Evolutionary conservation across 164 flowering plant species (phyloP).

Genomic region (Annona squamosa): DNA sequence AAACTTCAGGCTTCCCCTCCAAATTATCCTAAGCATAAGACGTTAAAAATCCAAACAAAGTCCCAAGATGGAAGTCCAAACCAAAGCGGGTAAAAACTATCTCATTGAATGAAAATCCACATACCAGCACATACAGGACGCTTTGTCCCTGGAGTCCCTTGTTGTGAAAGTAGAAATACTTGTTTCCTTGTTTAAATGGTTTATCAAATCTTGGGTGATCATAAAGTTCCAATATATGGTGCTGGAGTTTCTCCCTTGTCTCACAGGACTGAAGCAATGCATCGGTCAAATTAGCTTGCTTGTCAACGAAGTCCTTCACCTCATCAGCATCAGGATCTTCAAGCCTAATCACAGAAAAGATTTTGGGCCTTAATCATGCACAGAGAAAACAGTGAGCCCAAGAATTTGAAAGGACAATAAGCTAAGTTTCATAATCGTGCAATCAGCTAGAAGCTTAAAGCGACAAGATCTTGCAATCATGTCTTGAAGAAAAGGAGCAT

Average conservation of each 20-base stretch:
- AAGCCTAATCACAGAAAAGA: slow-evolving; percentile 40
- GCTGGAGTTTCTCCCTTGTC: slow-evolving; percentile 57
- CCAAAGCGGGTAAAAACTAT: background rate
- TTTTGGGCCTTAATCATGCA: background rate
- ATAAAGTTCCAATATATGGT: slow-evolving; percentile 52
- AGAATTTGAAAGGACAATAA: no score
- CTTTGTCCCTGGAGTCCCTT: slow-evolving; percentile 91
- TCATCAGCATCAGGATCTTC: slow-evolving; percentile 93
- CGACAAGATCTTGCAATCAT: no score
- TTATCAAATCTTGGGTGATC: slow-evolving; percentile 74
- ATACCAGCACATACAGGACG: slow-evolving; percentile 89
- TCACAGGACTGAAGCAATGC: slow-evolving; percentile 61
- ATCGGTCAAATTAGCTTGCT: slow-evolving; percentile 65
- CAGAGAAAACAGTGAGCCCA: no score
- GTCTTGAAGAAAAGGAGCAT: no score
- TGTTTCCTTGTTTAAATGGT: slow-evolving; percentile 66
- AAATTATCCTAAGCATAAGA: slow-evolving; percentile 54
- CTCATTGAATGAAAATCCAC: background rate
- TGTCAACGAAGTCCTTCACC: slow-evolving; percentile 81
- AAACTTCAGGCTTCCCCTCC: slow-evolving; percentile 71
- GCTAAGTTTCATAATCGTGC: no score
- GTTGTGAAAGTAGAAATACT: slow-evolving; percentile 88
- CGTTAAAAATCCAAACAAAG: background rate
- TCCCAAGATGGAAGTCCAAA: background rate
- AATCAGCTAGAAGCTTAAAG: no score